These are phyloP conservation scores for Phytophthora cajani DNA, from an alignment of 352 stramenopile species.

Conservation along the genomic window DNA sequence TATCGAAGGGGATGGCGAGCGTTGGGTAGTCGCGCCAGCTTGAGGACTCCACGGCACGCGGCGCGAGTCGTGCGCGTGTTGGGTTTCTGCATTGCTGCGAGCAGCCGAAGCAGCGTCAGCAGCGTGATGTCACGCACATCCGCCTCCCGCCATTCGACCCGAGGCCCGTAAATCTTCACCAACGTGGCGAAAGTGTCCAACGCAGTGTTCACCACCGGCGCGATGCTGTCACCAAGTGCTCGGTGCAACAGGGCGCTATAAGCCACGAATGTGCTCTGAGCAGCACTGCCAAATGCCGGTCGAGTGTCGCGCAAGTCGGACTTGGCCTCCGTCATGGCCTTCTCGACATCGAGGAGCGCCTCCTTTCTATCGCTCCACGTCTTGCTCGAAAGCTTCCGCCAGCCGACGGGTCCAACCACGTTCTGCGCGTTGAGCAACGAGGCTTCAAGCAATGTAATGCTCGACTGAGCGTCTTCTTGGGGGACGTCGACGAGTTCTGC, in stretches of 20 bases:
- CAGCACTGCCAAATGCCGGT: constrained; percentile 60
- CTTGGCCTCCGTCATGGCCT: constrained; percentile 71
- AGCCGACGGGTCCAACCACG: constrained; percentile 69
- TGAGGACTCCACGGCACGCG: constrained; percentile 78
- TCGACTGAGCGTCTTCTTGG: constrained; percentile 61
- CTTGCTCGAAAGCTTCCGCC: constrained; percentile 84
- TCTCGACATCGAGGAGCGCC: constrained; percentile 77
- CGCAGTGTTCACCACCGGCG: constrained; percentile 75
- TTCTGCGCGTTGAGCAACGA: constrained; percentile 46
- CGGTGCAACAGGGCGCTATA: constrained; percentile 73
- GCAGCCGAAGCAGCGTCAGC: constrained; percentile 66
- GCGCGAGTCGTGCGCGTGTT: constrained; percentile 79
- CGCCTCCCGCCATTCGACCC: constrained; percentile 76
- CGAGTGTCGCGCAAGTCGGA: constrained; percentile 73
- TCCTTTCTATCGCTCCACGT: constrained; percentile 87
- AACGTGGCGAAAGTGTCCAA: constrained; percentile 76
- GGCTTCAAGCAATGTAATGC: constrained; percentile 51
- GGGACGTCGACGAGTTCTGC: constrained; percentile 38
- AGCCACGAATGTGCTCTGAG: constrained; percentile 69
- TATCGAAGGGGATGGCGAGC: constrained; percentile 71
- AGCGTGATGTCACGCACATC: constrained; percentile 68
- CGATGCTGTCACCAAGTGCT: constrained; percentile 69
- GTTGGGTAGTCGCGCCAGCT: constrained; percentile 71
- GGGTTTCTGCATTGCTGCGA: constrained; percentile 78
- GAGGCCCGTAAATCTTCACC: constrained; percentile 77